Base-by-base conservation (phyloP, 805 yeast species). In the Yamadazyma scolyti region DNA sequence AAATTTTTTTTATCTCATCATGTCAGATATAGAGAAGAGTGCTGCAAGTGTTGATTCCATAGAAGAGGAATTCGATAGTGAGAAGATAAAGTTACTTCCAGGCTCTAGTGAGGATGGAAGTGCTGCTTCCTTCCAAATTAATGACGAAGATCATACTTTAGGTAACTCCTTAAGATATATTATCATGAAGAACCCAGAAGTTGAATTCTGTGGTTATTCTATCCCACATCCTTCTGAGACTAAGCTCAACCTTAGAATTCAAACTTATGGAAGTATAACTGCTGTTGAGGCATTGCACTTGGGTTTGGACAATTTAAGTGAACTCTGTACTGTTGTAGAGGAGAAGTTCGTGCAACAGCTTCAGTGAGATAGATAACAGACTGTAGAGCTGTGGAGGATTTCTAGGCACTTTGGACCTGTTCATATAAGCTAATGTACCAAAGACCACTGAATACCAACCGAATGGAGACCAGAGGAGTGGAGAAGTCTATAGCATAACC, bases 161-260 rank as follows among this genome's bases (percentile, higher is more conserved):
- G 98, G 98, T 15, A 93, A 93, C 52, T 83, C 97, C 5, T 73
- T 93, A 31, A 79, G 97, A 56, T 89, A 88, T 60, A 79, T 90
- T 55, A 87, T 93, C 47, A 88, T 93, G 95, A 89, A 90, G 64
- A 93, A 93, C 48, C 96, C 97, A 22, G 95, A 88, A 44, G 98
- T 93, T 16, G 98, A 93, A 54, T 93, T 93, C 58, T 90, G 97
- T 54, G 98, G 98, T 34, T 93, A 93, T 64, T 87, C 97, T 25
- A 93, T 93, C 45, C 98, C 98, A 8, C 98, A 93, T 61, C 98
- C 98, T 12, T 85, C 96, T 20, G 98, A 93, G 61, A 71, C 86
- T 39, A 82, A 83, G 46, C 67, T 93, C 61, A 87, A 93, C 62
- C 57, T 93, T 35, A 78, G 98, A 63, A 87, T 93, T 42, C 98